These are phyloP conservation scores for Nematocida displodere DNA, from an alignment of 371 early-diverging fungal species.

Conservation along the genomic window DNA sequence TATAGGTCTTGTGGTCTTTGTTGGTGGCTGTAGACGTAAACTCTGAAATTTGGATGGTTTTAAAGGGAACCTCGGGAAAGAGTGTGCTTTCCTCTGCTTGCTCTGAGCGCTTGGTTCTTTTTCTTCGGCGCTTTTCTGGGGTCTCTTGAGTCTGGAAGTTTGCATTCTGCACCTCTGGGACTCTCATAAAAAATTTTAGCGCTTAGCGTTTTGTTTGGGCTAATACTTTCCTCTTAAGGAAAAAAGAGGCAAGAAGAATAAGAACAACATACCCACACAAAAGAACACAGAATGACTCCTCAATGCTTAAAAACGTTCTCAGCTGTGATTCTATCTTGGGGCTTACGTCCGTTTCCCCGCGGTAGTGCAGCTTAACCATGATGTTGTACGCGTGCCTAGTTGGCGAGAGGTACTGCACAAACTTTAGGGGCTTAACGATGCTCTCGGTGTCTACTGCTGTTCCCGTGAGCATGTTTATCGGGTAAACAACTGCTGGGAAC, in stretches of 20 bases:
- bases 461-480: slow-evolving; percentile 52
- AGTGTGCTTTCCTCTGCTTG: not conserved
- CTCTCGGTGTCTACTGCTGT: slow-evolving; percentile 40
- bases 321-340: not conserved
- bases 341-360: not conserved
- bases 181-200: slow-evolving; percentile 46
- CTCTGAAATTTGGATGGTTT: not conserved
- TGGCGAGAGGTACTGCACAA: slow-evolving; percentile 55
- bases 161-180: slow-evolving; percentile 38
- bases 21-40: slow-evolving; percentile 15
- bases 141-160: not conserved
- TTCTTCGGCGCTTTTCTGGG: slow-evolving; percentile 33
- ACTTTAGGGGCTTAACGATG: slow-evolving; percentile 8
- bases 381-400: slow-evolving; percentile 55
- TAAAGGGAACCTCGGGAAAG: not conserved
- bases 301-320: slow-evolving; percentile 14
- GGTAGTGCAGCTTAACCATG: slow-evolving; percentile 53
- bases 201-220: slow-evolving; percentile 20
- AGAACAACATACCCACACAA: slow-evolving; percentile 24
- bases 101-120: slow-evolving; percentile 17
- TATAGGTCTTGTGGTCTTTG: slow-evolving; percentile 30
- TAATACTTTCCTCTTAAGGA: slow-evolving; percentile 34
- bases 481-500: slow-evolving; percentile 49
- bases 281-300: not conserved
- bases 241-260: slow-evolving; percentile 1